Evolutionary conservation across 768 basidiomycete species (phyloP).

Genomic region (Suillus weaverae): DNA sequence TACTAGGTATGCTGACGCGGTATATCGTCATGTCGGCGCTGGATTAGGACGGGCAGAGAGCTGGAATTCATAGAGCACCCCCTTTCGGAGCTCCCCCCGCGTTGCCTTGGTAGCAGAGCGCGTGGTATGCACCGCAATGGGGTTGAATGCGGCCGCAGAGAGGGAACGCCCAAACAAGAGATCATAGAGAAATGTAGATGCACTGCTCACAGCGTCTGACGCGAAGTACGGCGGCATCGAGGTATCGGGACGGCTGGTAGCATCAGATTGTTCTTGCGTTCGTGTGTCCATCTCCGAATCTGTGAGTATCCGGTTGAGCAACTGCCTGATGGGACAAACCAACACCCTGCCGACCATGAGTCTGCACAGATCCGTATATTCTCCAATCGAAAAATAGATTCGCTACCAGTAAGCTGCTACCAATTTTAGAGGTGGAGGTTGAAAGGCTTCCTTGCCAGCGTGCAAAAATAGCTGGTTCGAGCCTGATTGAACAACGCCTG

Average conservation of each 20-base stretch:
- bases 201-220: neutral
- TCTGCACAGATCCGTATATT: neutral
- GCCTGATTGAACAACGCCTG: neutral
- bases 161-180: neutral
- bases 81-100: neutral
- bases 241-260: neutral
- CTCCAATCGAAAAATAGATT: neutral
- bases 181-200: neutral
- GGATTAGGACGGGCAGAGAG: neutral
- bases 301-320: neutral
- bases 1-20: neutral
- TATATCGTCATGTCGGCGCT: neutral
- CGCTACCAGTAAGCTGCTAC: neutral
- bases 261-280: neutral
- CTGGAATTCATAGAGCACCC: neutral
- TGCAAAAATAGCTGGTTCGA: too few relatives aligned
- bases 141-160: neutral
- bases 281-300: neutral
- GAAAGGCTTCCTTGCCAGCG: neutral
- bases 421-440: slow-evolving; percentile 1
- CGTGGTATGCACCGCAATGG: neutral
- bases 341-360: neutral
- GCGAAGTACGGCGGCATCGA: neutral
- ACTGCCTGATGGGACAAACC: neutral
- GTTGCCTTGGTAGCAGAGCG: neutral